A percentile compares a stretch with the other conserved stretches of the same genome.
Conservation (phyloP, 2,329 filamentous ascomycete genomes). For the Penicillium psychrosexuale region DNA sequence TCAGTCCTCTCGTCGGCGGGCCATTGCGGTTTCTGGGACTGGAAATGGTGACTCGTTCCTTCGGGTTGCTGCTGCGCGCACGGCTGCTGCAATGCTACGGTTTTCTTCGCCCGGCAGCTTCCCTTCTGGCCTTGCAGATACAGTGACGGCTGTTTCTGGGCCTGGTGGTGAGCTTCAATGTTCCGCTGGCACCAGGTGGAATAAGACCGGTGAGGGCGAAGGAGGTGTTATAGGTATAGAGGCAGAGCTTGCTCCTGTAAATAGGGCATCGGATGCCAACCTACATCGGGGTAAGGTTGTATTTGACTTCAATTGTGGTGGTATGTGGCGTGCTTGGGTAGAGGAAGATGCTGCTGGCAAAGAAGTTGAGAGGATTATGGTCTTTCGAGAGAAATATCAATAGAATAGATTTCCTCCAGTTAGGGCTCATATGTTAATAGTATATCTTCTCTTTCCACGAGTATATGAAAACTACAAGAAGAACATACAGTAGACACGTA, state of each 20-base stretch:
- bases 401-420: too few relatives aligned
- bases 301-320: constrained; percentile 79
- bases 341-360: constrained; percentile 38
- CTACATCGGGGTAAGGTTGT: constrained; percentile 53
- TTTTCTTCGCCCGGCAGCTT: constrained; percentile 50
- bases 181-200: constrained; percentile 72
- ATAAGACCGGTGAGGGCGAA: constrained; percentile 70
- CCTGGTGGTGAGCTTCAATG: constrained; percentile 68
- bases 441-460: too few relatives aligned
- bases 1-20: constrained; percentile 25
- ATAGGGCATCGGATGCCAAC: constrained; percentile 41
- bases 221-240: constrained; percentile 77
- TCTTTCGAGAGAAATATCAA: constrained; percentile 42
- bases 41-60: constrained; percentile 90
- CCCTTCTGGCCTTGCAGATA: constrained; percentile 49
- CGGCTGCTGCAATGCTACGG: constrained; percentile 68
- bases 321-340: constrained; percentile 78
- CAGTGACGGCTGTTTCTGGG: constrained; percentile 65
- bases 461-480: too few relatives aligned
- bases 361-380: constrained; percentile 42
- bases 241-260: constrained; percentile 54
- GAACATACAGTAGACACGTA: too few relatives aligned
- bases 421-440: too few relatives aligned
- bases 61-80: constrained; percentile 66
- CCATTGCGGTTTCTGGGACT: constrained; percentile 68